Base-by-base conservation (phyloP, 1,139 yeast species). In the Kluyveromyces sp. region DNA sequence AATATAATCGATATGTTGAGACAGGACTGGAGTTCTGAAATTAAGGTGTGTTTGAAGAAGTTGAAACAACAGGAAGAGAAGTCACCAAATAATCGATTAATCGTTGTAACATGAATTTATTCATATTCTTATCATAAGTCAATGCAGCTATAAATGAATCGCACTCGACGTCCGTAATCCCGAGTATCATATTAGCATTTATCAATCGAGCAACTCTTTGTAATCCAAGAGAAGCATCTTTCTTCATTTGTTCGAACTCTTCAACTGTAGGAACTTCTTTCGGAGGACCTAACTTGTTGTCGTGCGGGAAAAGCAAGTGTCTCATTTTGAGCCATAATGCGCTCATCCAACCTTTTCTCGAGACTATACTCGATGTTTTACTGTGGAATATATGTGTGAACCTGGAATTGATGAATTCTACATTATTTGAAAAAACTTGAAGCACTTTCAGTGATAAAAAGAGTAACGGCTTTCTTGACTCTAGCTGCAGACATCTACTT, bases 271-370 rank as follows among this genome's bases (percentile, higher is more conserved):
- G 62, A 21, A 53, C 47, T 2, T 45, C 37, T 6, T 55, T 51
- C 7, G 53, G 49, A 8, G 57, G 59, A 0, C 65, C 62, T 56
- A 62, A 52, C 30, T 45, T 41, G 38, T 52, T 56, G 44, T 63
- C 67, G 32, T 55, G 53, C 2, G 66, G 67, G 41, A 62, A 63
- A 3, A 61, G 43, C 27, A 47, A 25, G 27, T 49, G 48, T 37
- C 64, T 48, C 31, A 57, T 8, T 6, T 40, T 29, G 25, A 42
- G 37, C 8, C 53, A 44, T 5, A 46, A 1, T 7, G 32, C 30
- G 34, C 39, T 38, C 28, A 44, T 5, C 5, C 15, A 15, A n/a
- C 15, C 41, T 15, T 45, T 25, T 39, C 43, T 46, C 33, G 48
- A 43, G 39, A 51, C 7, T 26, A 45, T 36, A 7, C 43, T 7